A percentile compares a stretch with the other conserved stretches of the same genome.
phyloP scores from a whole-genome alignment of 2,329 filamentous ascomycete species.

The Podosphaera fusca region DNA sequence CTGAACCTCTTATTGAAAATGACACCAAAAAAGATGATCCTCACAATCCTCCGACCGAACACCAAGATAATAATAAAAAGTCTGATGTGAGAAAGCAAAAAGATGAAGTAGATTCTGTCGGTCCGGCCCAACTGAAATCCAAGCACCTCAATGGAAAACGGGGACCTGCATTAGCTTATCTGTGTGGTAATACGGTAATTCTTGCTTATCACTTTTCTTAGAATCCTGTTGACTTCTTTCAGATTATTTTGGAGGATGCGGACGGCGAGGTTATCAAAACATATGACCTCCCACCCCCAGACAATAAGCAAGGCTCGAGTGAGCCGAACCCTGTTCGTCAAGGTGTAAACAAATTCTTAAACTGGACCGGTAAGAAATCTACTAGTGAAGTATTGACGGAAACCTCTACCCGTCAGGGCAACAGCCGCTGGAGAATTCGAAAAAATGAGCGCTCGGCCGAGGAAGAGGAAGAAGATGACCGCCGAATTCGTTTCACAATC shows the following conservation, averaged over 20 bases:
- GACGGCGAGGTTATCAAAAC: conserved; percentile 72
- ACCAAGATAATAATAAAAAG: conserved; percentile 14
- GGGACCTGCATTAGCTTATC: conserved; percentile 61
- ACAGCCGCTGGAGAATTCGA: conserved; percentile 12
- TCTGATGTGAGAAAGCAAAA: conserved; percentile 15
- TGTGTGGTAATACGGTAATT: conserved; percentile 56
- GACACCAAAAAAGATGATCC: conserved; percentile 16
- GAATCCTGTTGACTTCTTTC: conserved; percentile 4
- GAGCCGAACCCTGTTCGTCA: conserved; percentile 7
- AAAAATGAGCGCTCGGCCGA: conserved; percentile 10
- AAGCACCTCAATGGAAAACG: conserved; percentile 26
- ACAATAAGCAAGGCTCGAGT: conserved; percentile 5
- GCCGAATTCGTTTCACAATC: conserved; percentile 54
- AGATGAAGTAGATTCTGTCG: conserved; percentile 20
- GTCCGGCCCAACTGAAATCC: conserved; percentile 12
- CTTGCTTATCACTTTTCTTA: background rate
- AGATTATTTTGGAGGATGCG: conserved; percentile 73
- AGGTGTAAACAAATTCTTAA: conserved; percentile 11
- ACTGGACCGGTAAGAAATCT: conserved; percentile 9
- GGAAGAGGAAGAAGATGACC: conserved; percentile 38
- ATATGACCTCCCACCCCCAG: conserved; percentile 41
- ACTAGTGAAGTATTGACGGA: background rate
- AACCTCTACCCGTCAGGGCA: conserved; percentile 8
- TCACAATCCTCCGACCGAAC: conserved; percentile 13
- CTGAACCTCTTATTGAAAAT: conserved; percentile 19